Base-by-base conservation (phyloP, 164 flowering plant genomes). In the Echeveria elegans region DNA sequence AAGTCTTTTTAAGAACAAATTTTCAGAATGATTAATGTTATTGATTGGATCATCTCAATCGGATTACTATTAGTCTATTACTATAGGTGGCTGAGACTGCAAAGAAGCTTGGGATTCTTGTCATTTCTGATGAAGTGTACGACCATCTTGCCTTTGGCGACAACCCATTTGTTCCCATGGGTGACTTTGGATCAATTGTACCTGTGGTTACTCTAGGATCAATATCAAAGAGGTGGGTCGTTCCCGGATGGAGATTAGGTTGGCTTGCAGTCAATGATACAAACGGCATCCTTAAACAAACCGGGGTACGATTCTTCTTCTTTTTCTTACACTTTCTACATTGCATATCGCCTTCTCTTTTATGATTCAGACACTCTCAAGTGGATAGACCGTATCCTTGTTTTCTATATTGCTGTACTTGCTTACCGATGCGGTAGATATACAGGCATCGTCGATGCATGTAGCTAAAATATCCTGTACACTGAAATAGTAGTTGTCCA, bases 201-300 rank as follows among this genome's bases (percentile, higher is more conserved):
- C 89, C 89, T 18, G 82, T 83, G 14, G 16, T 85, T 21, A 83
- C 89, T 11, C 69, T 85, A 58, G 87, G 89, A 7, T 76, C 87
- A 15, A 53, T 85, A 37, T 85, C 89, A 19, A 85, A 85, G 74
- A 74, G 83, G 74, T 85, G 87, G 85, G 2, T 79, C 32, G 83
- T 81, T 68, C 89, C 89, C 59, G 89, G 89, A 36, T 85, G 89
- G 89, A 66, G 85, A 24, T 66, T 83, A 61, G 89, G 89, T 66
- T 85, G 89, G 89, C 47, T 85, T 23, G 85, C 69, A 10, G 75
- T 73, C 18, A 73, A 3, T 64, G 89, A 83, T 76, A 80, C 84
- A 2, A 69, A 76, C 37, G 84, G 82, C 70, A 70, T 78, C 60
- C 69, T 85, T n/a, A 53, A 59, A 36, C 40, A 74, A 58, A 19